Evolutionary conservation across 257 asterid species (phyloP).

Genomic region (Solanum verrucosum): DNA sequence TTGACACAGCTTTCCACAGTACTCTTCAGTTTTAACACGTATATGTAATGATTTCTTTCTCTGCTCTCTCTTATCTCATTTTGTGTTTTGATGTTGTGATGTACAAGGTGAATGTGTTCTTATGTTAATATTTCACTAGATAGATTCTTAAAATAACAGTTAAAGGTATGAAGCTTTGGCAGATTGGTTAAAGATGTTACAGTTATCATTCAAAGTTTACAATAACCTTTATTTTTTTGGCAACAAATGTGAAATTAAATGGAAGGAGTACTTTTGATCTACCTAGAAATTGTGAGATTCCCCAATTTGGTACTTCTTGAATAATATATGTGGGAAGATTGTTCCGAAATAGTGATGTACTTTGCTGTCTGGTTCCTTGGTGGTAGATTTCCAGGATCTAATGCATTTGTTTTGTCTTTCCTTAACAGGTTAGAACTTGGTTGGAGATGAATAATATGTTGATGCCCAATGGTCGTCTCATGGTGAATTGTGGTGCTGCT

Average conservation of each 20-base stretch:
- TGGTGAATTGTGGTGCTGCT: conserved; percentile 78
- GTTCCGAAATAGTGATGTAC: background rate
- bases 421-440: conserved; percentile 56
- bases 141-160: background rate
- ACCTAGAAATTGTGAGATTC: background rate
- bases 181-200: background rate
- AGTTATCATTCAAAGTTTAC: background rate
- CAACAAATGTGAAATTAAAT: background rate
- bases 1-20: background rate
- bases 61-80: background rate
- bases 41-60: background rate
- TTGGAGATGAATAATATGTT: conserved; percentile 32
- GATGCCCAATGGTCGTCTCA: conserved; percentile 74
- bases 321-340: background rate
- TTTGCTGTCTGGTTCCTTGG: background rate
- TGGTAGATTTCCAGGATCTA: background rate
- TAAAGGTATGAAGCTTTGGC: background rate
- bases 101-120: background rate
- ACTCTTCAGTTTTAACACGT: background rate
- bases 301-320: background rate
- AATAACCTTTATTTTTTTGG: background rate
- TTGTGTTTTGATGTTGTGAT: background rate
- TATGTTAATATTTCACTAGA: background rate
- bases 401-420: conserved; percentile 1
- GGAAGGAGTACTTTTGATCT: background rate